Evolutionary conservation across 331 rosid species (phyloP), one percentile per base, ranked within the genome.

Genomic region (Cydonia oblonga): DNA sequence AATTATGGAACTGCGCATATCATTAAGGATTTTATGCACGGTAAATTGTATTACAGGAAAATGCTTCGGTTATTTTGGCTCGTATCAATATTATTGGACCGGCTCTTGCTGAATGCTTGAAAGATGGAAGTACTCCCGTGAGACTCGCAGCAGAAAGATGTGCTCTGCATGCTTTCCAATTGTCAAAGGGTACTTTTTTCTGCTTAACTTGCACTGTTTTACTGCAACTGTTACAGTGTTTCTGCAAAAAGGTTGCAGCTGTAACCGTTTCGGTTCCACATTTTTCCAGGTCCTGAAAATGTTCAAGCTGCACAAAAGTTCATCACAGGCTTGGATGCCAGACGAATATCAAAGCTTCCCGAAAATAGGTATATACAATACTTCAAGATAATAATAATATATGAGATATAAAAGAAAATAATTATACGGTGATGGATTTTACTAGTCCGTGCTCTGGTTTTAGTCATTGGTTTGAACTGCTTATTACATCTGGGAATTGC

Each of bases 121-220:
- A 90, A 76, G 99, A 95, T 64, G 87, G 90, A 77, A 95, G 85
- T 76, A 86, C 96, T 22, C 99, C 99, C 1, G 90, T 87, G 66
- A 89, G 96, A 84, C 92, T 91, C 57, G 97, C 99, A 33, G 93
- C 96, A 1, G 99, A 95, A 84, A 90, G 99, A 91, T 91, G 96
- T 58, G 84, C 86, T 71, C 65, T 95, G 75, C 97, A 89, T 73
- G 82, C 80, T 76, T 88, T 91, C 82, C 97, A 91, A 70, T 82
- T 95, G 72, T 63, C 96, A 26, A 88, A 76, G 84, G 99, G 99
- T 95, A 88, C 66, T 52, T 81, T 63, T 60, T 54, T 46, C 52
- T 72, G 56, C 74, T 29, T n/a, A 16, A 57, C 74, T 44, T 74
- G 33, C 74, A 51, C 30, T 18, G 16, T 57, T 71, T 11, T 29